These are phyloP conservation scores for Pestalotiopsis sp. DNA, from an alignment of 2,329 filamentous ascomycete species.

Conservation along the genomic window DNA sequence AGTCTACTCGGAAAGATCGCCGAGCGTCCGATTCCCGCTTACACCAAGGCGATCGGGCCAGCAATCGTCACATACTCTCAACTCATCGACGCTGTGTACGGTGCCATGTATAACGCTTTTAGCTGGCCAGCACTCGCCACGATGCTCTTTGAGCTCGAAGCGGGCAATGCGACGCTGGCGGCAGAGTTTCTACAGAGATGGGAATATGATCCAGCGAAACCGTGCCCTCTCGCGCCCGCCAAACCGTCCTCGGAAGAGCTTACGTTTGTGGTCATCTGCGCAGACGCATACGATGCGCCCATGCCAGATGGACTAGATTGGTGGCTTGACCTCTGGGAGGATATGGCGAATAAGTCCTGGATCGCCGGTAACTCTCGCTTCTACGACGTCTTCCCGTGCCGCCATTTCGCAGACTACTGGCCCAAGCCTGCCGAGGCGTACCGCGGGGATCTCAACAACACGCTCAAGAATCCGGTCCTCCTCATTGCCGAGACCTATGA, in stretches of 20 bases:
- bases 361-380: slow-evolving; percentile 51
- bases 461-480: slow-evolving; percentile 46
- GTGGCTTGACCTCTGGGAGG: slow-evolving; percentile 49
- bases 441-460: slow-evolving; percentile 46
- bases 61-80: slow-evolving; percentile 48
- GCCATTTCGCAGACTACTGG: slow-evolving; percentile 48
- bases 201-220: slow-evolving; percentile 43
- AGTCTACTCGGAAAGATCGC: slow-evolving; percentile 40
- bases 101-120: slow-evolving; percentile 43
- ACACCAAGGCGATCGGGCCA: slow-evolving; percentile 41
- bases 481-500: slow-evolving; percentile 53
- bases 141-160: slow-evolving; percentile 46
- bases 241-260: slow-evolving; percentile 43
- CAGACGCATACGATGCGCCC: slow-evolving; percentile 47
- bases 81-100: slow-evolving; percentile 42
- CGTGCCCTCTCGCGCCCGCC: slow-evolving; percentile 28
- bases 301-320: slow-evolving; percentile 43
- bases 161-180: slow-evolving; percentile 46
- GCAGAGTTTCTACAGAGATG: slow-evolving; percentile 43
- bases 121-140: slow-evolving; percentile 45
- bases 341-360: slow-evolving; percentile 49
- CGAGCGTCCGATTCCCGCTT: slow-evolving; percentile 40
- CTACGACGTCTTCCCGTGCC: slow-evolving; percentile 47
- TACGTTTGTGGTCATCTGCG: slow-evolving; percentile 44
- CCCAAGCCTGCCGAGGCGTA: slow-evolving; percentile 48